Conservation (phyloP, 1,284 basidiomycete species). For the Ceratobasidium sp. region DNA sequence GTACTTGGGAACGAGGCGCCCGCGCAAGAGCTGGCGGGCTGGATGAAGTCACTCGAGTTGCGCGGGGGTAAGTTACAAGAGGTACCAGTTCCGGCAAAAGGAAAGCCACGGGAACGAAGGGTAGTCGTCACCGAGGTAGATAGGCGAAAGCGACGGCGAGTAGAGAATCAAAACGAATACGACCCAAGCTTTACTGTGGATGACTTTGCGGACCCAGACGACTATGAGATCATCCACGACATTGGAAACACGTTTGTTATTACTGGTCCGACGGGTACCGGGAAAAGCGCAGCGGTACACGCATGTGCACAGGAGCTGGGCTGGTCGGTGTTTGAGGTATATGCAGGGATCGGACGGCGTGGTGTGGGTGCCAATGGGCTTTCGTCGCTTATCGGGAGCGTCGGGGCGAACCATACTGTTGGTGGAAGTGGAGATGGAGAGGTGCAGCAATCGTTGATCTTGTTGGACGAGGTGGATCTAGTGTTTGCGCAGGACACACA, state of each 20-base stretch:
- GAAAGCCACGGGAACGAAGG: slow-evolving; percentile 49
- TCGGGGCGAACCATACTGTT: slow-evolving; percentile 92
- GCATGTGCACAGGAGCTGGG: slow-evolving; percentile 94
- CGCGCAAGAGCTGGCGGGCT: slow-evolving; percentile 83
- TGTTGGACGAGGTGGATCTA: slow-evolving; percentile 98
- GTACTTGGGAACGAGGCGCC: slow-evolving; percentile 86
- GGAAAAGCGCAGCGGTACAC: slow-evolving; percentile 94
- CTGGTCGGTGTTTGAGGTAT: slow-evolving; percentile 97
- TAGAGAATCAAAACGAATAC: slow-evolving; percentile 51
- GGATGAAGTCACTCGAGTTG: slow-evolving; percentile 81
- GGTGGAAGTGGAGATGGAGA: slow-evolving; percentile 50
- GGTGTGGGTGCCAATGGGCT: slow-evolving; percentile 77
- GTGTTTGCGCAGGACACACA: slow-evolving; percentile 90
- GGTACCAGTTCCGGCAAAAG: slow-evolving; percentile 45
- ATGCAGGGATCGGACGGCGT: slow-evolving; percentile 93
- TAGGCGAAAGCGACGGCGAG: slow-evolving; percentile 52
- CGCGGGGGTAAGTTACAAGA: slow-evolving; percentile 59
- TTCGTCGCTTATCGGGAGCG: slow-evolving; percentile 88
- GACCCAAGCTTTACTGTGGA: slow-evolving; percentile 53
- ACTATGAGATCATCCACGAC: slow-evolving; percentile 59
- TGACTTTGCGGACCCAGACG: slow-evolving; percentile 63
- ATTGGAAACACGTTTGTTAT: slow-evolving; percentile 86
- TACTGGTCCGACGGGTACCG: slow-evolving; percentile 84
- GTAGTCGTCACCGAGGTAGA: slow-evolving; percentile 52
- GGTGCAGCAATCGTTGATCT: slow-evolving; percentile 86